Evolutionary conservation across 169 alveolate genomes (phyloP), one percentile per base, ranked within the genome.

Genomic region (Hepatocystis sp.): DNA sequence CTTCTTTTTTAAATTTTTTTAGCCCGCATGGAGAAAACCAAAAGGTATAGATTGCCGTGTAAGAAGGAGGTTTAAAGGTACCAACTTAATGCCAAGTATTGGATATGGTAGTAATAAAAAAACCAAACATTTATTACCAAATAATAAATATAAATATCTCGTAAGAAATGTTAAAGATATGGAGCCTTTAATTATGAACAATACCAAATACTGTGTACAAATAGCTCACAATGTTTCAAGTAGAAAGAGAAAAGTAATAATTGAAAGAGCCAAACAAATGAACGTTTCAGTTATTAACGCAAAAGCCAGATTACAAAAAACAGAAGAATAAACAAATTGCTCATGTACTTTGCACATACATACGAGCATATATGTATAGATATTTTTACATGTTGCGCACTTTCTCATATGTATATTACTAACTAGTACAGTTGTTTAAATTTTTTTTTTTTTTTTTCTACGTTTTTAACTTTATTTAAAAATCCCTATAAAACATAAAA

Each of bases 31-130:
- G 99, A 95, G 99, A 91, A 96, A 97, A 92, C 99, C 99, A 65
- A 95, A 96, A 93, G 99, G 99, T 93, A 97, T 97, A 55, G 99
- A 97, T 86, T 95, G 97, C 58, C 96, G 99, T 60, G 99, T 96
- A 44, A 97, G 99, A 84, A 95, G 99, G 64, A 94, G 97, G 86
- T 98, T 96, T 95, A 95, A 94, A 93, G 99, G 99, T 71, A 95
- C 97, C 65, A 96, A 93, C 71, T 91, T 93, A 40, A 95, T 95
- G 95, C 99, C 99, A 84, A 97, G 95, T 93, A 96, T 98, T 86
- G 99, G 99, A 36, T 98, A 97, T 88, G 99, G 99, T 49, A 96
- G 99, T 56, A 95, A 95, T 95, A 96, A 96, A 93, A 95, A 91
- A 96, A 97, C 99, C 63, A 91, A 96, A 67, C 89, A 94, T 93